phyloP scores from a whole-genome alignment of 495 filamentous ascomycete genomes.

The Cairneyella variabilis region DNA sequence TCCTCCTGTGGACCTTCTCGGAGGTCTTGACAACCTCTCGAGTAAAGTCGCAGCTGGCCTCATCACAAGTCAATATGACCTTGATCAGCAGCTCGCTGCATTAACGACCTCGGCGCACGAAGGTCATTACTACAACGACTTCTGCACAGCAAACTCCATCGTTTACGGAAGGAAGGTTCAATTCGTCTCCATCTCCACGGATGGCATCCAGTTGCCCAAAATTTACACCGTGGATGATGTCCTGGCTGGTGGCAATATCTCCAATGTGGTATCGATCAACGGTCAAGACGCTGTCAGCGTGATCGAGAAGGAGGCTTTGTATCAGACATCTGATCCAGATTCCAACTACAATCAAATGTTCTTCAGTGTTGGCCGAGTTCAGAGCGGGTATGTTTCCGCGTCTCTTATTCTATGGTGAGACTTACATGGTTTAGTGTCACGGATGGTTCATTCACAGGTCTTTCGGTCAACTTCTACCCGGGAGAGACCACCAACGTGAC shows the following conservation, averaged over 20 bases:
- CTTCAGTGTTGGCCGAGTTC: slow-evolving; percentile 25
- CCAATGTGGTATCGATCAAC: slow-evolving; percentile 35
- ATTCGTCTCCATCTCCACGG: neutral
- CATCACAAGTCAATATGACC: slow-evolving; percentile 31
- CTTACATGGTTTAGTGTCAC: neutral
- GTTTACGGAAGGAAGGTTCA: neutral
- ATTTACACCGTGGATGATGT: neutral
- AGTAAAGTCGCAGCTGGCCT: slow-evolving; percentile 22
- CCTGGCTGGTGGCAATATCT: slow-evolving; percentile 18
- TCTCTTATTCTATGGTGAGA: neutral
- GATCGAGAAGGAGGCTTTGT: slow-evolving; percentile 28
- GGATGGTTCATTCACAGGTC: neutral
- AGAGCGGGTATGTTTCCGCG: slow-evolving; percentile 27
- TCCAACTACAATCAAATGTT: slow-evolving; percentile 43
- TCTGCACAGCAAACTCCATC: neutral
- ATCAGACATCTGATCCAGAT: slow-evolving; percentile 30
- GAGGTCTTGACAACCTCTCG: slow-evolving; percentile 33
- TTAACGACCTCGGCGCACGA: slow-evolving; percentile 8
- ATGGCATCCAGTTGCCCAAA: neutral
- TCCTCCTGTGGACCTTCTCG: slow-evolving; percentile 36
- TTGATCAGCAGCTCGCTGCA: slow-evolving; percentile 10
- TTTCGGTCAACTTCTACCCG: slow-evolving; percentile 23
- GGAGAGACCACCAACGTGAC: slow-evolving; percentile 32
- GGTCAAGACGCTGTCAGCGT: slow-evolving; percentile 32
- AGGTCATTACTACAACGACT: neutral